Conservation (phyloP, 2,329 filamentous ascomycete species). For the Alternaria angustiovoidea region DNA sequence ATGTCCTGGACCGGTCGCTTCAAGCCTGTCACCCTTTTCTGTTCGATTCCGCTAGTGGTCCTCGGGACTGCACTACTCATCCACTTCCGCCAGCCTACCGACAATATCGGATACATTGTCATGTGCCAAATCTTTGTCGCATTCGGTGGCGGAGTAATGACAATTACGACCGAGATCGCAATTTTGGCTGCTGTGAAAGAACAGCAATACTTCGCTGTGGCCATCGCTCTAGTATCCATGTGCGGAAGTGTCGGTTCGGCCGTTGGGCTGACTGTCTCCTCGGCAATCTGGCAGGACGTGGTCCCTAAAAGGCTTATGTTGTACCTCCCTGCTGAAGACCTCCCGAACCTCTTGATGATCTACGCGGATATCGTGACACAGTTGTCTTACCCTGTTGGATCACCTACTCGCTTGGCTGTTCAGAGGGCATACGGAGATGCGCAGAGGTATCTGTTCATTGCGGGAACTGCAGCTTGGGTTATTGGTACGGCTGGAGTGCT, state of each 20-base stretch:
- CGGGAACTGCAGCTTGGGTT: conserved; percentile 33
- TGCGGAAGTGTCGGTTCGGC: conserved; percentile 63
- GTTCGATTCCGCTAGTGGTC: conserved; percentile 35
- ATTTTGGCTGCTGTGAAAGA: conserved; percentile 33
- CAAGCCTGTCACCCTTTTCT: conserved; percentile 34
- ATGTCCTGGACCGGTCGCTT: conserved; percentile 36
- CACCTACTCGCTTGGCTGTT: conserved; percentile 54
- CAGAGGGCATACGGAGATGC: conserved; percentile 42
- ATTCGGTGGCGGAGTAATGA: conserved; percentile 34
- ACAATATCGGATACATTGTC: conserved; percentile 44
- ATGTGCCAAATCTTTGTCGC: conserved; percentile 49
- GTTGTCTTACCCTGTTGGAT: conserved; percentile 60
- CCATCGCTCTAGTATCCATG: conserved; percentile 55
- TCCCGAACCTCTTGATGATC: conserved; percentile 50
- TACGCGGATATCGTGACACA: conserved; percentile 63
- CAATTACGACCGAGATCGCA: conserved; percentile 39
- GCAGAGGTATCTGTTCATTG: conserved; percentile 43
- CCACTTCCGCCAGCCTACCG: conserved; percentile 41
- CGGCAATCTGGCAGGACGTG: conserved; percentile 68
- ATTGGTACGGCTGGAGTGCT: conserved; percentile 50
- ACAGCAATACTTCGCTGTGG: conserved; percentile 27
- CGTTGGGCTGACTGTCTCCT: conserved; percentile 61
- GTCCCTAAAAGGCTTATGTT: conserved; percentile 59
- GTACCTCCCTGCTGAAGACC: conserved; percentile 55
- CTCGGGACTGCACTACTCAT: conserved; percentile 46